Evolutionary conservation across 2,329 filamentous ascomycete species (phyloP), one percentile per base, ranked within the genome.

Genomic region (Polytolypa hystricis): DNA sequence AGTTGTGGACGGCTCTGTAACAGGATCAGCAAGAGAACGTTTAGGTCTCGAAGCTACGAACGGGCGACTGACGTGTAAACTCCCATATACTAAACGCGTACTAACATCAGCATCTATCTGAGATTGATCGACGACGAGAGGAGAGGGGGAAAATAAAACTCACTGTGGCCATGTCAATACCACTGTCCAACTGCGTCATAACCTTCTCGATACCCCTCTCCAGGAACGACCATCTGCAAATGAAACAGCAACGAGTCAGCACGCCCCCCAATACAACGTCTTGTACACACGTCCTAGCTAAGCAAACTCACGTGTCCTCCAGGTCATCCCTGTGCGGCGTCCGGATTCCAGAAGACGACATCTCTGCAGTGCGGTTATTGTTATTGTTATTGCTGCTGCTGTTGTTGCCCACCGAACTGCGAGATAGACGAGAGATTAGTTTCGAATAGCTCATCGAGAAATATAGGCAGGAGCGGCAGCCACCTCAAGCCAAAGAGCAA

Each of bases 141-240:
- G 19, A 20, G 6, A 21, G 32, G 37, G 17, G 16, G 19, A 23
- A 11, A 33, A 35, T 30, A 20, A 10, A 23, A 56, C 74, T 54
- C 67, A 83, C 79, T 50, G 84, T 89, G 51, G 81, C 77, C 79
- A 96, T 86, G 54, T 95, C 87, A 64, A 98, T 83, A 42, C 91
- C 91, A 47, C 85, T 81, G 53, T 89, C 83, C 18, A 96, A 71
- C 54, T 93, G 83, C 49, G 77, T 76, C 89, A 98, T 96, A 55
- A 98, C 93, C 57, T 81, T 84, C 47, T 85, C 78, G 48, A 98
- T 86, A 46, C 89, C 87, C 43, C 72, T 71, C 60, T 95, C 81
- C 35, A 98, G 71, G 60, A 93, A 96, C 40, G 71, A 69, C 91
- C 91, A 98, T 65, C 84, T 93, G 15, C 23, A 10, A 17, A 38